These are phyloP conservation scores for Suillus bovinus DNA, from an alignment of 768 basidiomycete species.

Conservation along the genomic window DNA sequence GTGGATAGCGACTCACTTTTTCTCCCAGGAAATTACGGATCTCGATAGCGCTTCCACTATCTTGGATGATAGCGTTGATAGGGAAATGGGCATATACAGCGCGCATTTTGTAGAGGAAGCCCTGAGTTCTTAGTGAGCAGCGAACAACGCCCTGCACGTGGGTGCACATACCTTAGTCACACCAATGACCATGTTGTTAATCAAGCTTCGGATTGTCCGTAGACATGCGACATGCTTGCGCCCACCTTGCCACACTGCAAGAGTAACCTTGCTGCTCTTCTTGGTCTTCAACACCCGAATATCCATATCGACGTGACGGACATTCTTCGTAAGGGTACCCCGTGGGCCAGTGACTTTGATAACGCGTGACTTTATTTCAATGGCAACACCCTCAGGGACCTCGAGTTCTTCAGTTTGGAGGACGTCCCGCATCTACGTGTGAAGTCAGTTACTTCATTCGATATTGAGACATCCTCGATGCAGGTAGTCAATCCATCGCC, in stretches of 20 bases:
- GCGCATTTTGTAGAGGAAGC: slow-evolving; percentile 99
- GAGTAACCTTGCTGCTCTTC: slow-evolving; percentile 73
- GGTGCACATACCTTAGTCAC: slow-evolving; percentile 77
- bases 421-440: slow-evolving; percentile 82
- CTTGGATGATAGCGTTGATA: slow-evolving; percentile 96
- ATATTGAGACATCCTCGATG: slow-evolving; percentile 32
- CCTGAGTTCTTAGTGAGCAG: slow-evolving; percentile 46
- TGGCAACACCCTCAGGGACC: slow-evolving; percentile 82
- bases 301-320: slow-evolving; percentile 94
- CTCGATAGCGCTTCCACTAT: slow-evolving; percentile 69
- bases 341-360: slow-evolving; percentile 92
- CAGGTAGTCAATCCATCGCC: slow-evolving; percentile 40
- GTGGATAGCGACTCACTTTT: slow-evolving; percentile 56
- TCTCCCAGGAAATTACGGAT: slow-evolving; percentile 96
- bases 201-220: slow-evolving; percentile 91
- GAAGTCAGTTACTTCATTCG: slow-evolving; percentile 24
- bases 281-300: slow-evolving; percentile 74
- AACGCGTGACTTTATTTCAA: slow-evolving; percentile 87
- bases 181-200: slow-evolving; percentile 97
- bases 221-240: slow-evolving; percentile 99
- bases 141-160: neutral
- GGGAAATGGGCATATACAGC: slow-evolving; percentile 99
- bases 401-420: slow-evolving; percentile 92
- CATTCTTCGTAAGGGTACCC: slow-evolving; percentile 88
- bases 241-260: slow-evolving; percentile 97